phyloP scores from a whole-genome alignment of 202 grass and related monocot species.

The Zoysia matrella region DNA sequence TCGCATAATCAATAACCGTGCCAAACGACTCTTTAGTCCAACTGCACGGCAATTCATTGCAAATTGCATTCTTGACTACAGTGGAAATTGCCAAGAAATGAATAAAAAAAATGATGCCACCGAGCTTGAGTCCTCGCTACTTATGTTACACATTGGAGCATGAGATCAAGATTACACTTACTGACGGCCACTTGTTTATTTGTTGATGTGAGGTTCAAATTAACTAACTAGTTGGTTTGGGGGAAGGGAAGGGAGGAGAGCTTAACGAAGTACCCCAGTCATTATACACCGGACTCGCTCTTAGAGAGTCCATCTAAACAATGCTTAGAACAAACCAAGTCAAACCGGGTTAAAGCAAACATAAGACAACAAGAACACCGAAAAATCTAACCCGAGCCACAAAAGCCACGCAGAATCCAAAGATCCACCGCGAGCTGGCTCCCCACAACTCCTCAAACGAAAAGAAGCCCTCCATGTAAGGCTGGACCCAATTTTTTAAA shows the following conservation, averaged over 20 bases:
- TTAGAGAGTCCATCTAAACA: neutral
- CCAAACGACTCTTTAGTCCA: too few species aligned
- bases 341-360: neutral
- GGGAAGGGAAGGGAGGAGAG: too few species aligned
- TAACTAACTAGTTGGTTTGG: too few species aligned
- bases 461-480: neutral
- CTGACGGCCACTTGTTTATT: too few species aligned
- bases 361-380: neutral
- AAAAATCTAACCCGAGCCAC: neutral
- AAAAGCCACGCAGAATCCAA: slow-evolving; percentile 27
- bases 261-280: too few species aligned
- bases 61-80: neutral
- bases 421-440: slow-evolving; percentile 6
- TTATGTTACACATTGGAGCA: neutral
- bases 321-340: neutral
- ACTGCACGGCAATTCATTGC: too few species aligned
- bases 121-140: neutral
- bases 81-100: neutral
- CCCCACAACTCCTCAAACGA: slow-evolving; percentile 33
- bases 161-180: neutral
- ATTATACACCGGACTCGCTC: too few species aligned
- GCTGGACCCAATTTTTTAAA: neutral
- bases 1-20: too few species aligned
- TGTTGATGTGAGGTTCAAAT: too few species aligned
- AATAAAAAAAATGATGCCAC: neutral